Base-by-base conservation (phyloP, 345 rosid genomes). In the Populus ilicifolia region DNA sequence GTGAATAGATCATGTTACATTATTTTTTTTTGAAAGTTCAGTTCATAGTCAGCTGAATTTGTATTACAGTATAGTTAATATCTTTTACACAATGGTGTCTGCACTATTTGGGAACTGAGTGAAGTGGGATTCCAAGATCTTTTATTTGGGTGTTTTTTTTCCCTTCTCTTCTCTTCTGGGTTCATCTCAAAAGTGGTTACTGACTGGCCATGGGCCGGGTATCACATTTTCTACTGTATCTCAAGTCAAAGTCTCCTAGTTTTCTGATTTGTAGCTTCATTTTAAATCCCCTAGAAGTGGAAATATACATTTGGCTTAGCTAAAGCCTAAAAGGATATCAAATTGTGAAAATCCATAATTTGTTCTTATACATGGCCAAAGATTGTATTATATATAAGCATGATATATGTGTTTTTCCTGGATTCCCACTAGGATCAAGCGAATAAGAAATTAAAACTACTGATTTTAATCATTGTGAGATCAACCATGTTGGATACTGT, bases 1-100 rank as follows among this genome's bases (percentile, higher is more conserved):
- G 98, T 90, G 69, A 82, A 67, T 20, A 20, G n/a, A 52, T 62
- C 66, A 16, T 6, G 21, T 69, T 9, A 5, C n/a, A 12, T 70
- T 27, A 8, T 66, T 65, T 23, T 8, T 1, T 48, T 29, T n/a
- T 48, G n/a, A 10, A 29, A 17, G 9, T 46, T 46, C 39, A 30
- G 25, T 2, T 50, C 39, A 3, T 2, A 44, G 29, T 46, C 16
- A 29, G 29, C 36, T 71, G 33, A 71, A n/a, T 72, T 50, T 33
- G 39, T 25, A 4, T 72, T 27, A 10, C 2, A 21, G 20, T 23
- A 70, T 29, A 52, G 59, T 52, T 52, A 20, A n/a, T 23, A 48
- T 25, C 17, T 25, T 3, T 48, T 17, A 48, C 30, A 14, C 50
- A 10, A 8, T 68, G 27, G 20, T 39, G 23, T 39, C 71, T 39